These are phyloP conservation scores for Penstemon davidsonii DNA, from an alignment of 257 asterid genomes.

Conservation along the genomic window DNA sequence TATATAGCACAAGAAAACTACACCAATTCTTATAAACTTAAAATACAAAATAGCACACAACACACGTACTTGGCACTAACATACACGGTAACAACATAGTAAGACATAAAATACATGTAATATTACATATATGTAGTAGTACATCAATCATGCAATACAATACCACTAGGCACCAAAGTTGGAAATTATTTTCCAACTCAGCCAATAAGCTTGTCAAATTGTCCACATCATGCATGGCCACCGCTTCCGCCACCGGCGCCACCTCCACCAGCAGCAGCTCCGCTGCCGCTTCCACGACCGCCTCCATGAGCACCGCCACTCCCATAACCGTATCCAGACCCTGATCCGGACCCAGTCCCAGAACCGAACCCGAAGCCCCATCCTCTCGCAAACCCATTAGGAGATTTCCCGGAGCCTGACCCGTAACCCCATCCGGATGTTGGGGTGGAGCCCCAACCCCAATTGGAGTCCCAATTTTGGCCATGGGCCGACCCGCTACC, in stretches of 20 bases:
- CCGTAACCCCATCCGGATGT: conserved; percentile 67
- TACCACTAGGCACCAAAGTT: too few species aligned
- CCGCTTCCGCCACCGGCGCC: conserved; percentile 29
- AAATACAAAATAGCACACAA: too few species aligned
- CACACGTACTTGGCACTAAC: too few species aligned
- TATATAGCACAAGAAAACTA: too few species aligned
- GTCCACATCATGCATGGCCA: neutral
- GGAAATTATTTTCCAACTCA: too few species aligned
- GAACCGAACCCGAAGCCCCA: conserved; percentile 45
- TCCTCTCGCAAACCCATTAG: conserved; percentile 43
- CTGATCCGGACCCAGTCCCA: conserved; percentile 40
- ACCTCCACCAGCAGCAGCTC: conserved; percentile 28
- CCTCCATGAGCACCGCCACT: conserved; percentile 47
- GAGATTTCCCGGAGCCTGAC: conserved; percentile 55
- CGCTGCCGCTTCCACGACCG: conserved; percentile 44
- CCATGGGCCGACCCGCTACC: conserved; percentile 48
- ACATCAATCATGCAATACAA: too few species aligned
- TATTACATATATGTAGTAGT: too few species aligned
- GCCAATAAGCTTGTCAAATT: too few species aligned
- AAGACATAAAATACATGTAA: too few species aligned
- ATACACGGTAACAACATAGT: too few species aligned
- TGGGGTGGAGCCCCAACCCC: conserved; percentile 60
- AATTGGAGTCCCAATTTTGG: conserved; percentile 45
- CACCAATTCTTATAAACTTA: too few species aligned
- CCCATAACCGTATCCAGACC: conserved; percentile 47